Evolutionary conservation across 352 stramenopile species (phyloP), one percentile per base, ranked within the genome.

Genomic region (Phytophthora tubulina): DNA sequence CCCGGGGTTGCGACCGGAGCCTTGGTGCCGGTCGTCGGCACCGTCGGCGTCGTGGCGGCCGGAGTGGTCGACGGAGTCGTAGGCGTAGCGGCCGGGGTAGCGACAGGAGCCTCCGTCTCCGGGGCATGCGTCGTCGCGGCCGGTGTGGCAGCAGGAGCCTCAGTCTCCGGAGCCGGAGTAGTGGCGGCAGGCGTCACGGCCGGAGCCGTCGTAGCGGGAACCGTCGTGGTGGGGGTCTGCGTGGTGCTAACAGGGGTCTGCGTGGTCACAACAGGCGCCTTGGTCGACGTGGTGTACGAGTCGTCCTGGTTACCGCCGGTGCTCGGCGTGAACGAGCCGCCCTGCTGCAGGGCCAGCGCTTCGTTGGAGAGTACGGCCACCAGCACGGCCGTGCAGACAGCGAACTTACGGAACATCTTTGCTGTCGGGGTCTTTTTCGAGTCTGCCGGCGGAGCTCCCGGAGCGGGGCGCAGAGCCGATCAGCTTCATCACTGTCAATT

Each of bases 341-440:
- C 63, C 44, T 75, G 73, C 51, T 68, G 36, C 53, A 77, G 41
- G 21, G 66, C 72, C 58, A 68, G 36, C 31, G 58, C 67, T 27
- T 80, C 65, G 64, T 80, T 75, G 54, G 70, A 79, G 70, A 73
- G 76, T 76, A 84, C 76, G 65, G 70, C 81, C 59, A 77, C 64
- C 30, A 80, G 60, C 71, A 75, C 74, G 70, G 58, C 76, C 74
- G 63, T 85, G 64, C 66, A 84, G 71, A 76, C 72, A 51, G 70
- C 70, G 31, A 81, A 41, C 50, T 76, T 77, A 41, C 65, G 66
- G 67, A 84, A 84, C 76, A 84, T 84, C 55, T 78, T 76, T 58
- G 65, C 64, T 70, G 69, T 75, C 51, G 54, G 35, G 50, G 69
- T 80, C 64, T 78, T 78, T 80, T 80, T 80, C 64, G 52, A 80